Percentiles rank a stretch among this genome's conserved stretches.
phyloP scores from a whole-genome alignment of 176 grass and related monocot species.

The Metroxylon sagu region DNA sequence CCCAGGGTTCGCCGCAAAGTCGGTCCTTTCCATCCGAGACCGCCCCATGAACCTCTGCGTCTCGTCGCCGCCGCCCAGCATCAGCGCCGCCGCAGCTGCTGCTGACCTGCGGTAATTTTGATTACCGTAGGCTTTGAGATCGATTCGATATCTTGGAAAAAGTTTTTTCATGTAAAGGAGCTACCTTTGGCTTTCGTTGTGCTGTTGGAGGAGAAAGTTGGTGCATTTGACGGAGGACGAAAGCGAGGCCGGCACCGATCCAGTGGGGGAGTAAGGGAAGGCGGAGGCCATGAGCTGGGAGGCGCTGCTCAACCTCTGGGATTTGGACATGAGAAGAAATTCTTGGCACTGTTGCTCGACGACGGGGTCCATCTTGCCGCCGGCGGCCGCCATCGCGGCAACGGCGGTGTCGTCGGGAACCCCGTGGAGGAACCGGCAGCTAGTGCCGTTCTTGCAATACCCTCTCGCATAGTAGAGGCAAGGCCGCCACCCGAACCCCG shows the following conservation, averaged over 20 bases:
- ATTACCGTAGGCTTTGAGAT: background rate
- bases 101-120: slow-evolving; percentile 22
- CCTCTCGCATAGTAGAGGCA: slow-evolving; percentile 19
- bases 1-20: slow-evolving; percentile 33
- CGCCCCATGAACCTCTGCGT: slow-evolving; percentile 35
- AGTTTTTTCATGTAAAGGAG: background rate
- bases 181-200: slow-evolving; percentile 55
- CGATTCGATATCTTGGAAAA: too few species aligned
- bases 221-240: slow-evolving; percentile 13
- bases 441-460: slow-evolving; percentile 20
- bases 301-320: slow-evolving; percentile 14
- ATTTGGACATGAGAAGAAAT: slow-evolving; percentile 31
- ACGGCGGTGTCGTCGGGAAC: slow-evolving; percentile 1
- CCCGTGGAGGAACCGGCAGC: slow-evolving; percentile 17
- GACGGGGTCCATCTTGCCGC: slow-evolving; percentile 14
- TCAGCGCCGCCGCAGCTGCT: slow-evolving; percentile 29
- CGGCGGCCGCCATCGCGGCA: slow-evolving; percentile 3
- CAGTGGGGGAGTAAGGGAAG: slow-evolving; percentile 42
- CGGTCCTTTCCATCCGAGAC: slow-evolving; percentile 45
- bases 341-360: slow-evolving; percentile 37
- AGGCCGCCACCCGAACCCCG: slow-evolving; percentile 5
- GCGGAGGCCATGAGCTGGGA: slow-evolving; percentile 48
- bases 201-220: slow-evolving; percentile 40
- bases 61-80: slow-evolving; percentile 33
- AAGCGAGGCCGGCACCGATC: slow-evolving; percentile 16